Base-by-base conservation (phyloP, 2,329 filamentous ascomycete genomes). In the Cladobotryum mycophilum region DNA sequence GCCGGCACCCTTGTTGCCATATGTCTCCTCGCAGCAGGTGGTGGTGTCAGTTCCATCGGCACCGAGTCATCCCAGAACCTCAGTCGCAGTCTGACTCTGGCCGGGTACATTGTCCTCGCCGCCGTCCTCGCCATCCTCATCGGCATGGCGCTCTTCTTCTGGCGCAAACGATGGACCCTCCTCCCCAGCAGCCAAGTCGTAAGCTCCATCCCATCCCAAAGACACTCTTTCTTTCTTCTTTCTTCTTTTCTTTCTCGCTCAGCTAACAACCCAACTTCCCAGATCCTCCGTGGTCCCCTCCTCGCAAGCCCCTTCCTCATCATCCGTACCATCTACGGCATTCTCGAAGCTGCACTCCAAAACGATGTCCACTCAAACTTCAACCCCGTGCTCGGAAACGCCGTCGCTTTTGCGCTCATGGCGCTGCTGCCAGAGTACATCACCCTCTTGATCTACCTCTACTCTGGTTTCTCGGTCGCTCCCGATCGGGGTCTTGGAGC, bases 21-120 rank as follows among this genome's bases (percentile, higher is more conserved):
- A 34, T 42, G 36, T 11, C 55, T 61, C 34, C 56, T 61, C 15
- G 48, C 52, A 18, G 53, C 50, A 2, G 59, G 56, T 37, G 58
- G 60, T 36, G 58, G 56, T 38, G 48, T 58, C 17, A 52, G 54
- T 20, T 58, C 56, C 37, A 38, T 47, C 17, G 38, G 30, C 14
- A 38, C 51, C 0, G 25, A 18, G 1, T 46, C 36, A 11, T 41
- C 43, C 4, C 41, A 30, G n/a, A 13, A 44, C 34, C 20, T 48
- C 22, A 51, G 55, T 20, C 57, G 55, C n/a, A 48, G 37, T 1
- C 55, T 61, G 11, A 57, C 56, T 7, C 53, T 61, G 4, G 53
- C 50, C 17, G 60, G 59, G 6, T 61, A 61, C 41, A 50, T 60
- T 35, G 25, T 61, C n/a, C 57, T 61, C 11, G 53, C 55, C 15